phyloP scores from a whole-genome alignment of 2,329 filamentous ascomycete species.

The Fragosphaeria purpurea region DNA sequence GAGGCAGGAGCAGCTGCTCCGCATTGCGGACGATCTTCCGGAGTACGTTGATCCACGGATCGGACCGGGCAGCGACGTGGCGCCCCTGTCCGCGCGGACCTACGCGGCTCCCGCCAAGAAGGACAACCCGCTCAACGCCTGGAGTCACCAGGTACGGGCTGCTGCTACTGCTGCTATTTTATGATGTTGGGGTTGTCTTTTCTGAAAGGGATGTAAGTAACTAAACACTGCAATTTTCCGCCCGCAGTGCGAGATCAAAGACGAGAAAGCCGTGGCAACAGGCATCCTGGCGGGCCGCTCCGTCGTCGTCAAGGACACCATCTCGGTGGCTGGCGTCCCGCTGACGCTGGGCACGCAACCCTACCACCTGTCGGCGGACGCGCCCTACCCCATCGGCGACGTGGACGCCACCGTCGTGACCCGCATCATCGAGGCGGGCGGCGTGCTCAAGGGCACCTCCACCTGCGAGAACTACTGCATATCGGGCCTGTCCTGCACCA shows the following conservation, averaged over 20 bases:
- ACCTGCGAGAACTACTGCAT: constrained; percentile 62
- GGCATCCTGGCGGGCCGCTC: constrained; percentile 62
- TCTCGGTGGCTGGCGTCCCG: constrained; percentile 55
- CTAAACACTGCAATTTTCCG: too few species aligned
- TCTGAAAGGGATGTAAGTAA: too few species aligned
- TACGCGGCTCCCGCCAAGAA: constrained; percentile 15
- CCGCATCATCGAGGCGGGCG: constrained; percentile 48
- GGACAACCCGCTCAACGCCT: constrained; percentile 24
- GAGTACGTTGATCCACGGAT: constrained; percentile 20
- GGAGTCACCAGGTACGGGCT: constrained; percentile 18
- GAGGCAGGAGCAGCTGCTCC: constrained; percentile 19
- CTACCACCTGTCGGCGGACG: constrained; percentile 23
- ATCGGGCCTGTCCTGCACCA: constrained; percentile 48
- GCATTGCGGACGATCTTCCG: constrained; percentile 14
- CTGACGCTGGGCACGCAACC: constrained; percentile 44
- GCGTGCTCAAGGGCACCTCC: constrained; percentile 58
- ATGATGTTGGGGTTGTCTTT: too few species aligned
- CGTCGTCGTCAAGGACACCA: constrained; percentile 65
- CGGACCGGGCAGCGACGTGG: constrained; percentile 7
- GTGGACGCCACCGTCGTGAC: constrained; percentile 35
- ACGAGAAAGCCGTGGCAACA: constrained; percentile 1
- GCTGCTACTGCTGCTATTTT: too few species aligned
- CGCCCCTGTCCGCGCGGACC: constrained; percentile 7
- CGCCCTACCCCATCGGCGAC: constrained; percentile 56
- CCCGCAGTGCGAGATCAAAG: constrained; percentile 16